Conservation (phyloP, 108 stramenopile species). For the Schizochytrium sp. region DNA sequence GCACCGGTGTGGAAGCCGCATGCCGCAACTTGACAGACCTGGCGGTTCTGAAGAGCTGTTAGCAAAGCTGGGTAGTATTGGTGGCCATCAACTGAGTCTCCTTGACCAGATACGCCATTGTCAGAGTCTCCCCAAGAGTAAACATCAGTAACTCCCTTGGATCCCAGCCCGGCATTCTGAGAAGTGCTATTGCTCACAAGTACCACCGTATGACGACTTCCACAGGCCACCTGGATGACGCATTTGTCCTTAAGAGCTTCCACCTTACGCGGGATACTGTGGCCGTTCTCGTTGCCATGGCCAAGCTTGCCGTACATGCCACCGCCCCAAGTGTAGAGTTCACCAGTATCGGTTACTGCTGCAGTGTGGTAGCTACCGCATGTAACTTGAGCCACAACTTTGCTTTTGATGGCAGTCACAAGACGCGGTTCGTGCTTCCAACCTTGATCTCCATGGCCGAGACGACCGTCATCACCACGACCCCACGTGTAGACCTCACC, state of each 20-base stretch:
- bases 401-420: conserved; percentile 83
- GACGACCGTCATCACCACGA: conserved; percentile 87
- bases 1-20: conserved; percentile 95
- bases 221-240: conserved; percentile 91
- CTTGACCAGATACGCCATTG: conserved; percentile 92
- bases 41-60: conserved; percentile 83
- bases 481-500: conserved; percentile 95
- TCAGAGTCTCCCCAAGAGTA: conserved; percentile 85
- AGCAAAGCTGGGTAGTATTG: conserved; percentile 90
- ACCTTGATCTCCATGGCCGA: conserved; percentile 93
- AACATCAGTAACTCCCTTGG: conserved; percentile 60
- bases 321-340: conserved; percentile 92
- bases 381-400: conserved; percentile 86
- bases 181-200: conserved; percentile 68
- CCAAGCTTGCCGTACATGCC: conserved; percentile 97
- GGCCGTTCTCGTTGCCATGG: conserved; percentile 91
- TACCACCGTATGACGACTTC: conserved; percentile 88
- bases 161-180: not conserved
- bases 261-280: conserved; percentile 89
- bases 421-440: conserved; percentile 95
- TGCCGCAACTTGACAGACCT: conserved; percentile 87
- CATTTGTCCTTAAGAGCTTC: conserved; percentile 83
- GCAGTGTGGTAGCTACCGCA: conserved; percentile 95
- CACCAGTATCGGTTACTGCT: conserved; percentile 88
- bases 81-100: conserved; percentile 89